These are phyloP conservation scores for Chiua virens DNA, from an alignment of 768 basidiomycete species.

Conservation along the genomic window DNA sequence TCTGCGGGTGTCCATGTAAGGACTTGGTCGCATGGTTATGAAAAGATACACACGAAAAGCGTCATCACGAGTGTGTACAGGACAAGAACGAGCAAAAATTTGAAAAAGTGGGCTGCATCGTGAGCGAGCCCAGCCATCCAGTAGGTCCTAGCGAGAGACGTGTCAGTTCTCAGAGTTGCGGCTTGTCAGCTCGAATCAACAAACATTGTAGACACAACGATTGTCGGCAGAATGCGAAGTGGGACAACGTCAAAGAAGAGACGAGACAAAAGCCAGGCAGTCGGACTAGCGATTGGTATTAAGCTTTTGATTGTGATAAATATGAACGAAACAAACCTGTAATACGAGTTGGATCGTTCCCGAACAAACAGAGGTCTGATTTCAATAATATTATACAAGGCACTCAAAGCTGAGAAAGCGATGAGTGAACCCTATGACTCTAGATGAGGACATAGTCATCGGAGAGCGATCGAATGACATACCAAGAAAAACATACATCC, in stretches of 20 bases:
- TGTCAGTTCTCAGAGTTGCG: constrained; percentile 3
- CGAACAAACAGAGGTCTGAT: constrained; percentile 85
- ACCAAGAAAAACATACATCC: constrained; percentile 94
- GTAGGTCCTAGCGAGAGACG: constrained; percentile 56
- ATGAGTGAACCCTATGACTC: constrained; percentile 73
- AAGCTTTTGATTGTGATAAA: background rate
- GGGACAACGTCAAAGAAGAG: constrained; percentile 90
- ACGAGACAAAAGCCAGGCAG: constrained; percentile 88
- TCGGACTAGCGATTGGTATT: constrained; percentile 51
- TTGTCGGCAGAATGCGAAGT: constrained; percentile 83
- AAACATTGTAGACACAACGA: constrained; percentile 82
- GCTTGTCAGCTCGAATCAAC: constrained; percentile 23
- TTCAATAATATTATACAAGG: constrained; percentile 85
- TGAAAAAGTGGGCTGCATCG: constrained; percentile 86
- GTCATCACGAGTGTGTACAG: constrained; percentile 85
- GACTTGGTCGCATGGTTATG: background rate
- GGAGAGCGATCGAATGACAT: constrained; percentile 4
- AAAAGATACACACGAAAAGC: constrained; percentile 60
- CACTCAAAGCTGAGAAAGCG: constrained; percentile 88
- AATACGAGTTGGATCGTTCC: constrained; percentile 83
- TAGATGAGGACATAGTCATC: constrained; percentile 6
- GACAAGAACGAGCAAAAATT: constrained; percentile 87
- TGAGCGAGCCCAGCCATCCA: constrained; percentile 93
- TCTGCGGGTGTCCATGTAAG: constrained; percentile 43
- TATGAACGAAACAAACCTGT: constrained; percentile 52